These are phyloP conservation scores for Fomitopsis palustris DNA, from an alignment of 1,284 basidiomycete genomes.

Conservation along the genomic window DNA sequence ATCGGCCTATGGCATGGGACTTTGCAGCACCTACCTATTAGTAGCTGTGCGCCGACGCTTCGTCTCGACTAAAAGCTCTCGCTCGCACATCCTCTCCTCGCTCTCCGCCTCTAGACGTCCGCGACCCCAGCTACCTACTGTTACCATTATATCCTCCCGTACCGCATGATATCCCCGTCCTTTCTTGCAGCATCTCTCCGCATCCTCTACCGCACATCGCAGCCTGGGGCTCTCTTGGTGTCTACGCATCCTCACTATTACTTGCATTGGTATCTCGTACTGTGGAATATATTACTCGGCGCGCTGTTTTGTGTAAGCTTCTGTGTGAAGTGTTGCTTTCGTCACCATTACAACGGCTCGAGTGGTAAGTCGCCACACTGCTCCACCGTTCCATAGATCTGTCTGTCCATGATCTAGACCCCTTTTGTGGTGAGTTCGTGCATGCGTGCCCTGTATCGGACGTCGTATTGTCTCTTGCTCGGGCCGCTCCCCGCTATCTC, in stretches of 20 bases:
- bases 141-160: constrained; percentile 22
- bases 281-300: constrained; percentile 4
- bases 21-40: constrained; percentile 22
- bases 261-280: constrained; percentile 15
- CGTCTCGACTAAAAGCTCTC: constrained; percentile 21
- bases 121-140: constrained; percentile 1
- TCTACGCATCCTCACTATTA: constrained; percentile 10
- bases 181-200: constrained; percentile 7
- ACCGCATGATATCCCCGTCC: constrained; percentile 24
- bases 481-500: not conserved
- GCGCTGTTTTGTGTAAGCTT: not conserved
- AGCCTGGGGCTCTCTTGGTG: constrained; percentile 11
- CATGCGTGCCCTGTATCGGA: no score
- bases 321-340: no score
- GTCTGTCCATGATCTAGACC: no score
- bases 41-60: constrained; percentile 2
- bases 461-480: not conserved
- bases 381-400: no score
- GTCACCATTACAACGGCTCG: no score
- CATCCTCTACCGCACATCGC: constrained; percentile 14
- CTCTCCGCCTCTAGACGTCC: constrained; percentile 26
- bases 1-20: constrained; percentile 19
- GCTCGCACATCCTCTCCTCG: constrained; percentile 18
- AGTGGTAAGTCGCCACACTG: no score
- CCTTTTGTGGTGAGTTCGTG: no score